Base-by-base conservation (phyloP, 2,329 filamentous ascomycete genomes). In the Claviceps digitariae region DNA sequence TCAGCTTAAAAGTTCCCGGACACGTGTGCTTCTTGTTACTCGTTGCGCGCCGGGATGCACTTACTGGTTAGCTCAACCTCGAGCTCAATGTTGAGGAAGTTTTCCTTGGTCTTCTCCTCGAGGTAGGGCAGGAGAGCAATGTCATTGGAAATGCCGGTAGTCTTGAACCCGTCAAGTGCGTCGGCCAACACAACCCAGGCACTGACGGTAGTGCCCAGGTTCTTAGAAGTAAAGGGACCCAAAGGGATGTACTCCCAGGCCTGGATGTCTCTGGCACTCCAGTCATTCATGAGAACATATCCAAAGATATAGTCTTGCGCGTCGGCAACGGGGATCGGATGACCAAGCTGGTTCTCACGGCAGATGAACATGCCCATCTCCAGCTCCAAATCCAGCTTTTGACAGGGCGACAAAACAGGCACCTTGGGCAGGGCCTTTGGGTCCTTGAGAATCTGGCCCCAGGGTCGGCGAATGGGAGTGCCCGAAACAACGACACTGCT, bases 351-450 rank as follows among this genome's bases (percentile, higher is more conserved):
- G 56, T 87, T 90, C 13, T 75, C 72, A 40, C 73, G 79, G 66
- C 81, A 83, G 17, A 91, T 73, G 60, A 90, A 90, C 55, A 82
- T 84, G 4, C 84, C 87, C 36, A 93, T 71, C 64, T 93, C 87
- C 3, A 93, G 73, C 66, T 93, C 87, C 46, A 90, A 80, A 60
- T 93, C 87, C 0, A 93, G 73, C 62, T 77, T 64, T 56, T 65
- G 78, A 59, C 77, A 79, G 58, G 80, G 82, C 0, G 80, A 74
- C 2, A 79, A 75, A 54, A 84, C 81, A 3, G 70, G 70, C 1
- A 75, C 73, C 81, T 54, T 75, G 63, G 66, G 82, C 79, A 62
- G 59, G 0, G 57, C 78, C 71, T 58, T 78, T 40, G 68, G 64
- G 21, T 68, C 65, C 13, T 57, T 58, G 13, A 90, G 67, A 54